phyloP scores from a whole-genome alignment of 2,329 filamentous ascomycete genomes.

The Alternaria sp. region DNA sequence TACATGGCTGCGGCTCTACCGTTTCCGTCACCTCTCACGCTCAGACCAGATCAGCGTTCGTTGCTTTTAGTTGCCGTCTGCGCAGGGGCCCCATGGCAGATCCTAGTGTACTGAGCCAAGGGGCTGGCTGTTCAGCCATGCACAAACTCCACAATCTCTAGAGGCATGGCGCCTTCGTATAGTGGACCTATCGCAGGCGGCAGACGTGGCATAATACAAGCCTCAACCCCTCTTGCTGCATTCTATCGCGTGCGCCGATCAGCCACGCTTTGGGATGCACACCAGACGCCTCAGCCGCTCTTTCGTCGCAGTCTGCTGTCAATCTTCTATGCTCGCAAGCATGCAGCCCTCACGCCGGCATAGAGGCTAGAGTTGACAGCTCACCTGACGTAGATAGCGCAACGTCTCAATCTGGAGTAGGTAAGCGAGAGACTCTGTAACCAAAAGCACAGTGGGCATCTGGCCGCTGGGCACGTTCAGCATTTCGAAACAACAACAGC shows the following conservation, averaged over 20 bases:
- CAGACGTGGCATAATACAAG: slow-evolving; percentile 2
- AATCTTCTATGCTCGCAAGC: not conserved
- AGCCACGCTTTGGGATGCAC: slow-evolving; percentile 5
- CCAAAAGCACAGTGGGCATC: not conserved
- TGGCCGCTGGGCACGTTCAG: not conserved
- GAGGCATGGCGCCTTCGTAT: slow-evolving; percentile 9
- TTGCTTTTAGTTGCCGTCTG: slow-evolving; percentile 24
- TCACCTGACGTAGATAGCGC: not conserved
- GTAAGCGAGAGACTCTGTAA: slow-evolving; percentile 1
- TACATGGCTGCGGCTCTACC: slow-evolving; percentile 27
- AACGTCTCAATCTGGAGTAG: not conserved
- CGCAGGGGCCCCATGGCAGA: slow-evolving; percentile 27
- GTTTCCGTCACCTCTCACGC: slow-evolving; percentile 20
- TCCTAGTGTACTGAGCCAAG: slow-evolving; percentile 21
- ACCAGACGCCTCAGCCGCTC: slow-evolving; percentile 15
- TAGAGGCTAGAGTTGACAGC: not conserved
- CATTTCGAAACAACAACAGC: not conserved
- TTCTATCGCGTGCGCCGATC: slow-evolving; percentile 19
- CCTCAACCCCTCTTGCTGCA: slow-evolving; percentile 9
- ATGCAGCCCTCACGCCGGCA: not conserved
- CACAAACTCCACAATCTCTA: slow-evolving; percentile 15
- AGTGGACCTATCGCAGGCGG: slow-evolving; percentile 12
- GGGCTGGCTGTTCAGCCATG: slow-evolving; percentile 18
- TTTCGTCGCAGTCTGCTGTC: not conserved
- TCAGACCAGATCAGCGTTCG: slow-evolving; percentile 25